Evolutionary conservation across 192 early-diverging fungal genomes (phyloP).

Genomic region (Podila clonocystis): DNA sequence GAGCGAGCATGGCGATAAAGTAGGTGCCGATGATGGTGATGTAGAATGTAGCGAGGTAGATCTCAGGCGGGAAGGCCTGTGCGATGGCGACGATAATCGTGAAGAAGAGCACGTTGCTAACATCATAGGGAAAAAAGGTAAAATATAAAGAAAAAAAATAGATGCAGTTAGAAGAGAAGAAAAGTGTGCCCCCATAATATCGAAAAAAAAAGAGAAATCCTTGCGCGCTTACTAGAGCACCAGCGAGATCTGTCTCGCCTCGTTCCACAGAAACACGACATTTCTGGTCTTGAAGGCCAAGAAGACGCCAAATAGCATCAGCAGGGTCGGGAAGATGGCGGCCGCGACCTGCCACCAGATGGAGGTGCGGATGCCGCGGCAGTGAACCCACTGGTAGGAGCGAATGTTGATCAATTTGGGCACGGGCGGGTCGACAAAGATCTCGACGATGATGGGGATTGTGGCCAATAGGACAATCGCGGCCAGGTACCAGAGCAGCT

Average conservation of each 20-base stretch:
- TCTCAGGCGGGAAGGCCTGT: conserved; percentile 12
- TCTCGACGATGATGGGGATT: conserved; percentile 11
- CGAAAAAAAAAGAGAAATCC: background rate
- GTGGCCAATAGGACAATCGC: background rate
- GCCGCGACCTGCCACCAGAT: background rate
- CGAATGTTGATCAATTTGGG: conserved; percentile 13
- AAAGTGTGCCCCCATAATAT: background rate
- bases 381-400: conserved; percentile 18
- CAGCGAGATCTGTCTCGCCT: conserved; percentile 24
- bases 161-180: background rate
- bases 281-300: conserved; percentile 38
- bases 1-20: background rate
- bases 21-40: conserved; percentile 7
- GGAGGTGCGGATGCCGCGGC: background rate
- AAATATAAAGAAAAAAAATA: background rate
- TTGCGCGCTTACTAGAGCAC: conserved; percentile 30
- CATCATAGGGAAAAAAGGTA: background rate
- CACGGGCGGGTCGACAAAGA: conserved; percentile 3
- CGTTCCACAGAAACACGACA: conserved; percentile 34
- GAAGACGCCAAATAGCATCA: conserved; percentile 29
- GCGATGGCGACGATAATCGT: conserved; percentile 13
- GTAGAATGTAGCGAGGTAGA: conserved; percentile 25
- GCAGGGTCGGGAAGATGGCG: conserved; percentile 4
- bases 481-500: conserved; percentile 13
- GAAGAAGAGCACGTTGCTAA: conserved; percentile 32